phyloP scores from a whole-genome alignment of 176 grass and related monocot species.

The Tillandsia fasciculata region DNA sequence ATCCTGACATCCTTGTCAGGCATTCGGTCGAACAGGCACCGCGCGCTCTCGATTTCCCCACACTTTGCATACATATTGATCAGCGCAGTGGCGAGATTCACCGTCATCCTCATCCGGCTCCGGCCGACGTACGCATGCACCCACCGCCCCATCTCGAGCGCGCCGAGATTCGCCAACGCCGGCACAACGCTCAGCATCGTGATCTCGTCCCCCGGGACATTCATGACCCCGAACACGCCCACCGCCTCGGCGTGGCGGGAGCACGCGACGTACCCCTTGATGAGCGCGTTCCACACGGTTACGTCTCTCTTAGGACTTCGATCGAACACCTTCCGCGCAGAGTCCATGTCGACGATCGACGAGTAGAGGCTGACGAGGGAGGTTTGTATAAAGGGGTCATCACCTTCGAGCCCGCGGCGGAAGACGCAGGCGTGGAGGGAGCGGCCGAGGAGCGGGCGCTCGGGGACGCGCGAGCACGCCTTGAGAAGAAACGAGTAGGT shows the following conservation, averaged over 20 bases:
- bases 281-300: slow-evolving; percentile 32
- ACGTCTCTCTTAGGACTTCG: slow-evolving; percentile 21
- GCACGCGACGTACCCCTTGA: slow-evolving; percentile 27
- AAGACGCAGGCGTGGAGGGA: slow-evolving; percentile 33
- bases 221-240: slow-evolving; percentile 17
- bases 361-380: slow-evolving; percentile 27
- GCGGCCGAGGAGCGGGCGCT: background rate
- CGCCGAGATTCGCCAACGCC: slow-evolving; percentile 31
- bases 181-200: slow-evolving; percentile 31
- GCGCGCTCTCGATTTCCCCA: slow-evolving; percentile 26
- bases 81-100: slow-evolving; percentile 28
- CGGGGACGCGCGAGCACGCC: slow-evolving; percentile 26
- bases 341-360: background rate
- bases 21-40: slow-evolving; percentile 13
- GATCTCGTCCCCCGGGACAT: slow-evolving; percentile 15
- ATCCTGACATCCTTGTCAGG: slow-evolving; percentile 24
- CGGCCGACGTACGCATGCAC: slow-evolving; percentile 20
- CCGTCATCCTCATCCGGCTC: slow-evolving; percentile 7
- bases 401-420: slow-evolving; percentile 14
- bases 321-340: slow-evolving; percentile 30
- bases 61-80: slow-evolving; percentile 45
- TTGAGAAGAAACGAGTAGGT: slow-evolving; percentile 30
- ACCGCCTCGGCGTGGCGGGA: slow-evolving; percentile 15
- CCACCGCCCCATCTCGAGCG: slow-evolving; percentile 26
- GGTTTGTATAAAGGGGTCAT: slow-evolving; percentile 29